phyloP scores from a whole-genome alignment of 2,329 filamentous ascomycete genomes.

The Polychaeton citri region DNA sequence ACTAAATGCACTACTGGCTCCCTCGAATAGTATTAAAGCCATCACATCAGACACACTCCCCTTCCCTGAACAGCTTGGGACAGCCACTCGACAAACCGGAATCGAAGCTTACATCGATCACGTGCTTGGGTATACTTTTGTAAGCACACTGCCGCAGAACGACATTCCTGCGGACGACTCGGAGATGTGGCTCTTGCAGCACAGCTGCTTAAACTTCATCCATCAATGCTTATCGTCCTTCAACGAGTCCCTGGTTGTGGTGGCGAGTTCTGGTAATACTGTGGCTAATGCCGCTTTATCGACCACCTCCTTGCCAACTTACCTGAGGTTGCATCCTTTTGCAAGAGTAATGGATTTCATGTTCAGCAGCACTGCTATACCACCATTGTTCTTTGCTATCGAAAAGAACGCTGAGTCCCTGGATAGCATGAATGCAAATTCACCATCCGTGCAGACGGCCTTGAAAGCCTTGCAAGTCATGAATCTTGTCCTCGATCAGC shows the following conservation, averaged over 20 bases:
- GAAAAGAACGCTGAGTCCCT: slow-evolving; percentile 65
- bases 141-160: slow-evolving; percentile 24
- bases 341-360: slow-evolving; percentile 95
- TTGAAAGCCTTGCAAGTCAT: slow-evolving; percentile 74
- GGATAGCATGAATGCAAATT: slow-evolving; percentile 58
- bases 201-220: slow-evolving; percentile 75
- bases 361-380: slow-evolving; percentile 82
- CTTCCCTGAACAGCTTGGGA: slow-evolving; percentile 76
- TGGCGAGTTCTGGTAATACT: slow-evolving; percentile 67
- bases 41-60: slow-evolving; percentile 59
- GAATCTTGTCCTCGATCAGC: slow-evolving; percentile 68
- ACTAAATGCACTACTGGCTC: slow-evolving; percentile 57
- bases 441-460: slow-evolving; percentile 67
- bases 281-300: slow-evolving; percentile 62
- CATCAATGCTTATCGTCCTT: slow-evolving; percentile 68
- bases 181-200: slow-evolving; percentile 60
- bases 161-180: slow-evolving; percentile 45
- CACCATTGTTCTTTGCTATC: slow-evolving; percentile 62
- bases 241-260: slow-evolving; percentile 82
- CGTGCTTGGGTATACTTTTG: slow-evolving; percentile 61
- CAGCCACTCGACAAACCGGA: slow-evolving; percentile 61
- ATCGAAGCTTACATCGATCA: slow-evolving; percentile 92
- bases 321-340: slow-evolving; percentile 83
- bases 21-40: slow-evolving; percentile 45
- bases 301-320: slow-evolving; percentile 61